A percentile compares a stretch with the other conserved stretches of the same genome.
These are phyloP conservation scores for Digitaria exilis DNA, from an alignment of 202 grass and related monocot species.

Conservation along the genomic window DNA sequence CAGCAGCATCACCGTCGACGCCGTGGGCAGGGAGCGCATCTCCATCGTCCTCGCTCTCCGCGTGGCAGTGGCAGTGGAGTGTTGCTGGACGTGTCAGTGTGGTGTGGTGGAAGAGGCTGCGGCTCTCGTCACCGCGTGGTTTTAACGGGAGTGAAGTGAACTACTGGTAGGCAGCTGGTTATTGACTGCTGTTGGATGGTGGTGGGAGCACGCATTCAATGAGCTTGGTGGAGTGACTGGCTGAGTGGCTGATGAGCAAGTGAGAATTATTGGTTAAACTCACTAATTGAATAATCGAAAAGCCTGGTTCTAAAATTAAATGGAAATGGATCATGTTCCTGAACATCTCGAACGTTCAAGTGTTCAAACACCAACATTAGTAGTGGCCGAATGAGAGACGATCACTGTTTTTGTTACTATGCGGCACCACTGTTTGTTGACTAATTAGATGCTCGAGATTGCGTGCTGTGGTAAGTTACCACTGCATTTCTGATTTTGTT, in stretches of 20 bases:
- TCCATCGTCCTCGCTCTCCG: background rate
- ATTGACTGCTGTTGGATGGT: background rate
- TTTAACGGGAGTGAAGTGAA: constrained; percentile 23
- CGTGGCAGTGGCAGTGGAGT: too few relatives aligned
- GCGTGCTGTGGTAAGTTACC: too few relatives aligned
- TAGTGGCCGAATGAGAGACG: too few relatives aligned
- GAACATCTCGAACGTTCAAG: too few relatives aligned
- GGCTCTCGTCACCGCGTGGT: background rate
- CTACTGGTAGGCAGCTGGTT: background rate
- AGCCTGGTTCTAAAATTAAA: too few relatives aligned
- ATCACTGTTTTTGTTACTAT: too few relatives aligned
- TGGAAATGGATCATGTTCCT: background rate
- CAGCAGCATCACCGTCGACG: background rate
- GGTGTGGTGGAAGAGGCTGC: background rate
- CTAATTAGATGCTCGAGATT: too few relatives aligned
- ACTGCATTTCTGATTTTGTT: too few relatives aligned
- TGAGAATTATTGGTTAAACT: background rate
- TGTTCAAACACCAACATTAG: too few relatives aligned
- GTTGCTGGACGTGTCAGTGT: constrained; percentile 24
- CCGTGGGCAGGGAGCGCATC: background rate
- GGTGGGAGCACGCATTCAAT: constrained; percentile 28
- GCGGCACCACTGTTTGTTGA: too few relatives aligned
- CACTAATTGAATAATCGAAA: background rate
- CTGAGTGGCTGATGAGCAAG: background rate
- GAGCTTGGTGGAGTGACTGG: background rate